A percentile compares a stretch with the other conserved stretches of the same genome.
These are phyloP conservation scores for Linum lewisii DNA, from an alignment of 345 rosid genomes.

Conservation along the genomic window DNA sequence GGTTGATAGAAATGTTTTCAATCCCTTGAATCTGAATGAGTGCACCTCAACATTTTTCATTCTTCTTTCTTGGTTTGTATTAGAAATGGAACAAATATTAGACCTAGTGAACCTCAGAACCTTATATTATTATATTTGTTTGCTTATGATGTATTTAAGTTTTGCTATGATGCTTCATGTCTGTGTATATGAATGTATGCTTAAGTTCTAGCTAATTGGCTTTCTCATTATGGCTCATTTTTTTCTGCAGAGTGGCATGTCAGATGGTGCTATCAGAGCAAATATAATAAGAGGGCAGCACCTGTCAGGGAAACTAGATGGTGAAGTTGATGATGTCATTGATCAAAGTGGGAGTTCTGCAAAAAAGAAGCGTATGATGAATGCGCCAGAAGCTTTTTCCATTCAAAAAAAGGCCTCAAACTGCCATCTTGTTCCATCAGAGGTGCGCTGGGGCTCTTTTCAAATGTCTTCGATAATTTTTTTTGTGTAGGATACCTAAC, in stretches of 20 bases:
- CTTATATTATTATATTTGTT: too few relatives aligned
- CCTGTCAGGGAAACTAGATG: conserved; percentile 24
- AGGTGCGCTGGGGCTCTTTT: conserved; percentile 37
- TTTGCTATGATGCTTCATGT: not conserved
- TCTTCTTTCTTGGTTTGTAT: not conserved
- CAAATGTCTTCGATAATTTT: conserved; percentile 1
- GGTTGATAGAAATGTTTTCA: not conserved
- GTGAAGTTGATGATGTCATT: conserved; percentile 33
- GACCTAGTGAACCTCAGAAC: too few relatives aligned
- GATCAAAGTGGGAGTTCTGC: conserved; percentile 23
- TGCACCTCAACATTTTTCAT: not conserved
- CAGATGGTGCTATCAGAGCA: conserved; percentile 28
- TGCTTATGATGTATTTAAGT: too few relatives aligned
- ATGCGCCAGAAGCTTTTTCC: conserved; percentile 15
- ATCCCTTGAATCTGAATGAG: not conserved
- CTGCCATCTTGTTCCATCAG: conserved; percentile 57
- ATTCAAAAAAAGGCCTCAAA: conserved; percentile 27
- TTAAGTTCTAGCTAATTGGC: not conserved
- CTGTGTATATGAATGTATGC: not conserved
- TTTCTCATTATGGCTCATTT: conserved; percentile 2
- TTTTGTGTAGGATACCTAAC: not conserved
- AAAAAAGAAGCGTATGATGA: conserved; percentile 22
- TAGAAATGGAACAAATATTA: not conserved
- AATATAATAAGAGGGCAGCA: conserved; percentile 39
- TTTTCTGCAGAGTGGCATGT: conserved; percentile 38